phyloP scores from a whole-genome alignment of 768 basidiomycete genomes.

The Myochromella boudieri region DNA sequence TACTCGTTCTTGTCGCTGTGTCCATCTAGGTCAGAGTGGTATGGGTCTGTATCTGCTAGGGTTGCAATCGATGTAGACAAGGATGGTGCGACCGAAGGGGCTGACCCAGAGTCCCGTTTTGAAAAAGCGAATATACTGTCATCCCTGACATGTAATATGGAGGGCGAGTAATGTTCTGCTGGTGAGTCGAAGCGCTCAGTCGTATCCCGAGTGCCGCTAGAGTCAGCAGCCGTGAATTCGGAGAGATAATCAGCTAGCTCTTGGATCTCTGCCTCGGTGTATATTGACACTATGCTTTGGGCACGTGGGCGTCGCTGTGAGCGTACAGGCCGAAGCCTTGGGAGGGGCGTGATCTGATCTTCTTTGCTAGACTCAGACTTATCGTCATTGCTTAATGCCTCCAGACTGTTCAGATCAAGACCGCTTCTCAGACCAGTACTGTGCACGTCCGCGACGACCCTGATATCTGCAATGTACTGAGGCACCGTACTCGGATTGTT shows the following conservation, averaged over 20 bases:
- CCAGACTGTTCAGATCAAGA: too few relatives aligned
- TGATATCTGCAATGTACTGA: too few relatives aligned
- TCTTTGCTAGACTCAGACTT: constrained; percentile 5
- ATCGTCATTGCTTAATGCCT: background rate
- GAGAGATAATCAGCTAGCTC: constrained; percentile 51
- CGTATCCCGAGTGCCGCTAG: background rate
- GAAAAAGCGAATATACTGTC: constrained; percentile 4
- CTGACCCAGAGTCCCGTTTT: constrained; percentile 9
- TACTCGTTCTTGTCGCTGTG: constrained; percentile 9
- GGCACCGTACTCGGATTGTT: too few relatives aligned
- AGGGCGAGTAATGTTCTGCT: constrained; percentile 1
- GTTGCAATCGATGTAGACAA: constrained; percentile 13
- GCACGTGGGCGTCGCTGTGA: constrained; percentile 31
- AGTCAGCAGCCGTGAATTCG: constrained; percentile 21
- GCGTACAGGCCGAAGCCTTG: constrained; percentile 17
- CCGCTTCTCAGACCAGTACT: too few relatives aligned
- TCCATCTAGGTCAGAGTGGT: constrained; percentile 15
- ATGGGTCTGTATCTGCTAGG: constrained; percentile 15
- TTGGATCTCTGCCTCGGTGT: constrained; percentile 50
- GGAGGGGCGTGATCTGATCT: constrained; percentile 26
- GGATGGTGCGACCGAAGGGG: constrained; percentile 14
- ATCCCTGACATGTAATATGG: background rate
- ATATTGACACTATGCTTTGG: constrained; percentile 43
- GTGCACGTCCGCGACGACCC: too few relatives aligned
- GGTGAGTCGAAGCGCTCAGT: background rate